Base-by-base conservation (phyloP, 352 stramenopile genomes). In the Globisporangium cylindrosporum region DNA sequence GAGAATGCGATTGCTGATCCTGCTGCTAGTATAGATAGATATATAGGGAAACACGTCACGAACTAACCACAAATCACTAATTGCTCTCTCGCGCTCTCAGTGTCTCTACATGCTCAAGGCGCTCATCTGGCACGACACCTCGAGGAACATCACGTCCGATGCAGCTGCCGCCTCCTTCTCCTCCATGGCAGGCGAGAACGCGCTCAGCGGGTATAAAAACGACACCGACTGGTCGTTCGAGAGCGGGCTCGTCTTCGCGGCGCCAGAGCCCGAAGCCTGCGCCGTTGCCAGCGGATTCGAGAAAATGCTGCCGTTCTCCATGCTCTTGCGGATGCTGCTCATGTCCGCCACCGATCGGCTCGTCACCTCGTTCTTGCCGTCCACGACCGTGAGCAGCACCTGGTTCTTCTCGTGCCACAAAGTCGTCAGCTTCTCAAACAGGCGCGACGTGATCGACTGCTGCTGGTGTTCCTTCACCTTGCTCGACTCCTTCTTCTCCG, bases 341-440 rank as follows among this genome's bases (percentile, higher is more conserved):
- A 95, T 90, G 70, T 95, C 88, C 10, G 86, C 88, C 22, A 95
- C 76, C 29, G 82, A 89, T 62, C 86, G 88, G 15, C 82, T 76
- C 60, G 82, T 84, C 51, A 91, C 82, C 53, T 88, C 68, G 69
- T 92, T 88, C 69, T 91, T 91, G 67, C 80, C 74, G 64, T 93
- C 76, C 66, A 81, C 64, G 24, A 95, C 78, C 12, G 85, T 93
- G 24, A 92, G 69, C 59, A 95, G 59, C 64, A 95, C 88, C 65
- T 93, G 86, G 71, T 91, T 91, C 80, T 95, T 95, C 70, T 95
- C 88, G 48, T 82, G 85, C 88, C 88, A 95, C 25, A 95, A 67
- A 53, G 77, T 76, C 36, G 88, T 93, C 29, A 95, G 73, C 81
- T 90, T 91, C 68, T 89, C 77, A 67, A 93, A 93, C 57, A 93